Conservation (phyloP, 441 rosid species). For the Populus hybrid region DNA sequence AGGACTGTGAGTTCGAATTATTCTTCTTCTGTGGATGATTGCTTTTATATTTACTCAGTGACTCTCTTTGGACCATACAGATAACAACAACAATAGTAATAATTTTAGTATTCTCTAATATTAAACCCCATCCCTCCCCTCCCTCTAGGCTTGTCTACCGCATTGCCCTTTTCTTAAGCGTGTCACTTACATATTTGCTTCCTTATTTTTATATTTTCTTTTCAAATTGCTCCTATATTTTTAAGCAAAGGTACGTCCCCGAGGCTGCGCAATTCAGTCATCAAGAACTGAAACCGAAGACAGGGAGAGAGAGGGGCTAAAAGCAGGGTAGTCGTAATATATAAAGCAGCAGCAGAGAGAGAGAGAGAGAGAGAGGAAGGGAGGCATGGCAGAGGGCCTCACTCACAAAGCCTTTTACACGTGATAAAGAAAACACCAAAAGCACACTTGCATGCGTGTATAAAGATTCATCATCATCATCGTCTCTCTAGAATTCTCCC, state of each 20-base stretch:
- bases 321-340: not conserved
- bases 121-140: not conserved
- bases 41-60: constrained; percentile 32
- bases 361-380: no score
- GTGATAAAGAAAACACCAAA: constrained; percentile 86
- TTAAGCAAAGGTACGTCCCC: constrained; percentile 27
- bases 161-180: not conserved
- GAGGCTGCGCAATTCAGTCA: constrained; percentile 41
- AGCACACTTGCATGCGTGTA: constrained; percentile 97
- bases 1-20: constrained; percentile 69
- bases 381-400: constrained; percentile 13
- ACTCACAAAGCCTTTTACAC: constrained; percentile 59
- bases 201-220: not conserved
- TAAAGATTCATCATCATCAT: constrained; percentile 59
- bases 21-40: constrained; percentile 68
- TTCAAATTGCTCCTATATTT: not conserved
- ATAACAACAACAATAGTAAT: not conserved
- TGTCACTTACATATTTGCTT: not conserved
- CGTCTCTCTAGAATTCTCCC: constrained; percentile 20
- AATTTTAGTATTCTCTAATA: no score
- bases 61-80: constrained; percentile 27
- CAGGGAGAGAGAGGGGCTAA: not conserved
- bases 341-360: no score
- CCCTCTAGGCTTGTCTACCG: constrained; percentile 4
- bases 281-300: constrained; percentile 26